Evolutionary conservation across 2,329 filamentous ascomycete genomes (phyloP).

Genomic region (Xylariaceae sp.): DNA sequence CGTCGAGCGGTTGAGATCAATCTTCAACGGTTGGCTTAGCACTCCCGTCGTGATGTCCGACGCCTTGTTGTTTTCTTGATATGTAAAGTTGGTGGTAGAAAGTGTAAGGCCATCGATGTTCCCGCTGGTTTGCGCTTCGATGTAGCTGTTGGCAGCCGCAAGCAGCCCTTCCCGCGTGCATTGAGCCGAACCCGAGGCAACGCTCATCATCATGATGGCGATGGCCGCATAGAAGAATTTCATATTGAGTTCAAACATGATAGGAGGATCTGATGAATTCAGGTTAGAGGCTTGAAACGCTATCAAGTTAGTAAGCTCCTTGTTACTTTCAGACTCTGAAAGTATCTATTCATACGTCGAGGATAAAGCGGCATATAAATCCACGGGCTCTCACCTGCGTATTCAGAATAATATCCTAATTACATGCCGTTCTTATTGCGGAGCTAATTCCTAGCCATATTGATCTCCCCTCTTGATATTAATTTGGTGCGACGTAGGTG

Average conservation of each 20-base stretch:
- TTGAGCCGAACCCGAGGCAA: constrained; percentile 19
- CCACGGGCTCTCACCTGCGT: background rate
- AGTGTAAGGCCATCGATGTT: constrained; percentile 26
- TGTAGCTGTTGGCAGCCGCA: constrained; percentile 33
- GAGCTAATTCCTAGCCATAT: background rate
- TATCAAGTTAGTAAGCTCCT: too few species aligned
- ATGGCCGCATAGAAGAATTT: background rate
- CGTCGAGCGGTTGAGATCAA: constrained; percentile 34
- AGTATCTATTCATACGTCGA: background rate
- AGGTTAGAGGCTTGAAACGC: too few species aligned
- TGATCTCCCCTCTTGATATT: background rate
- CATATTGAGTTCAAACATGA: background rate
- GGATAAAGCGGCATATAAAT: background rate
- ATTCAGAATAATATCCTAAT: background rate
- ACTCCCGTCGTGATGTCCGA: constrained; percentile 29
- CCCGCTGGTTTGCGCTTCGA: constrained; percentile 32
- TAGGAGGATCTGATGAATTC: too few species aligned
- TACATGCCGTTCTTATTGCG: background rate
- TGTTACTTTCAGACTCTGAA: too few species aligned
- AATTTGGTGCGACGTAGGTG: background rate
- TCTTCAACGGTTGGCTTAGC: constrained; percentile 29
- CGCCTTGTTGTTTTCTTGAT: constrained; percentile 34
- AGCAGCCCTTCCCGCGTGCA: constrained; percentile 36
- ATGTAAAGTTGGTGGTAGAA: constrained; percentile 33
- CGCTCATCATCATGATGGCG: constrained; percentile 3